Percentiles rank a stretch among this genome's conserved stretches.
phyloP scores from a whole-genome alignment of 179 eudicot genomes.

The Beta corolliflora region DNA sequence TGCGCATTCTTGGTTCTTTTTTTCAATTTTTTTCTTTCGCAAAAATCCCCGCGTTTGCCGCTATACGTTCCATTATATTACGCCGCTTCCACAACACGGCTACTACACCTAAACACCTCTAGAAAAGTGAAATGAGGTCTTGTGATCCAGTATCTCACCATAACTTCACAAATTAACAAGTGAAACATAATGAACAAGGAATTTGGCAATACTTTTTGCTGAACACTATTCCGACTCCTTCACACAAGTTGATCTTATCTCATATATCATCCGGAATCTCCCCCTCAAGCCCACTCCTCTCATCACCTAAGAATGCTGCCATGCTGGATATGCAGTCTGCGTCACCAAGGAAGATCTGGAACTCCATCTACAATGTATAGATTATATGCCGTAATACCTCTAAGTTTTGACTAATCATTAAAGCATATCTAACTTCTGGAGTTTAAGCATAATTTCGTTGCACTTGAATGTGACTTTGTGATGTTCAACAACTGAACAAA shows the following conservation, averaged over 20 bases:
- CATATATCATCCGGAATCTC: background rate
- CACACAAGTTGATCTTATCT: background rate
- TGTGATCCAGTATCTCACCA: background rate
- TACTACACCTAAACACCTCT: background rate
- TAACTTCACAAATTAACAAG: background rate
- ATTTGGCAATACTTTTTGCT: background rate
- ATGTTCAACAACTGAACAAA: slow-evolving; percentile 1
- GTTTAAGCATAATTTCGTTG: too few species aligned
- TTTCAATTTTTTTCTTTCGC: background rate
- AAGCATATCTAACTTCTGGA: background rate
- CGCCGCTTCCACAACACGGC: too few species aligned
- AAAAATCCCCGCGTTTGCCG: too few species aligned
- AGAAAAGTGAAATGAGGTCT: background rate
- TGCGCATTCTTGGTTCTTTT: background rate
- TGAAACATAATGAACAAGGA: background rate
- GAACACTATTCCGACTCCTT: background rate
- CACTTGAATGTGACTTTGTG: background rate
- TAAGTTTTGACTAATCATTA: background rate
- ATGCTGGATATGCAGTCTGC: background rate
- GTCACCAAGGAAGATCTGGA: background rate
- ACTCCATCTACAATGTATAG: background rate
- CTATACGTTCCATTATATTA: too few species aligned
- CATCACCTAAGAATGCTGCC: background rate
- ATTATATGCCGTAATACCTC: background rate
- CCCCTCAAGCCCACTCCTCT: background rate